These are phyloP conservation scores for Cryptosporidium tyzzeri DNA, from an alignment of 169 alveolate genomes.

Conservation along the genomic window DNA sequence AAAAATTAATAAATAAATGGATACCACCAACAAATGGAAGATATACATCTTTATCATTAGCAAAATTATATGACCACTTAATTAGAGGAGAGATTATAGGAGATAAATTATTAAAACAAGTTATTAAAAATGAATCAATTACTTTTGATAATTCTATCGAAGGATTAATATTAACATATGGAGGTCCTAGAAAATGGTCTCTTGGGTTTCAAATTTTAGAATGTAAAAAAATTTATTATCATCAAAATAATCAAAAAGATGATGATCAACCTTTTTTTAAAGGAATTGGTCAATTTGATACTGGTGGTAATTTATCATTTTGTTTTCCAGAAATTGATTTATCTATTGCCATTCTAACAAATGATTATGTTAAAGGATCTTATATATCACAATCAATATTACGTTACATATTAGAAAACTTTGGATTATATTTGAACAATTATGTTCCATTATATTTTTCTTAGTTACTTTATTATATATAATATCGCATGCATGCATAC, in stretches of 20 bases:
- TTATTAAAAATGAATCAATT: slow-evolving; percentile 46
- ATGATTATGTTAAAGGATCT: slow-evolving; percentile 79
- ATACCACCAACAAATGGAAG: slow-evolving; percentile 81
- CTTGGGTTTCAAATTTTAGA: slow-evolving; percentile 81
- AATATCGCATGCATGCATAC: background rate
- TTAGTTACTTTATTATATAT: background rate
- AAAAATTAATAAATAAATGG: slow-evolving; percentile 78
- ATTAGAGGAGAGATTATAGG: slow-evolving; percentile 38
- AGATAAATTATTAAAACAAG: slow-evolving; percentile 23
- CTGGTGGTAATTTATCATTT: slow-evolving; percentile 77
- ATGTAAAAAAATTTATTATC: slow-evolving; percentile 42
- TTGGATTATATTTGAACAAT: slow-evolving; percentile 25
- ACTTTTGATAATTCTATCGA: slow-evolving; percentile 77
- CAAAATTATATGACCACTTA: slow-evolving; percentile 75
- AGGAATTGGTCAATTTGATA: slow-evolving; percentile 81
- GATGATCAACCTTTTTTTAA: slow-evolving; percentile 2
- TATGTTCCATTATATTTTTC: slow-evolving; percentile 18
- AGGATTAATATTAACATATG: slow-evolving; percentile 78
- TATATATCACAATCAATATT: slow-evolving; percentile 47
- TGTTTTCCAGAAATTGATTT: slow-evolving; percentile 80
- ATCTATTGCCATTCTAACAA: slow-evolving; percentile 77
- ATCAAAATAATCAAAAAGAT: background rate
- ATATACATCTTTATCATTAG: slow-evolving; percentile 78
- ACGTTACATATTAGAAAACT: slow-evolving; percentile 23
- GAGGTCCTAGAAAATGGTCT: slow-evolving; percentile 80